Percentiles rank a stretch among this genome's conserved stretches.
phyloP scores from a whole-genome alignment of 441 rosid species.

The Gossypium aridum region DNA sequence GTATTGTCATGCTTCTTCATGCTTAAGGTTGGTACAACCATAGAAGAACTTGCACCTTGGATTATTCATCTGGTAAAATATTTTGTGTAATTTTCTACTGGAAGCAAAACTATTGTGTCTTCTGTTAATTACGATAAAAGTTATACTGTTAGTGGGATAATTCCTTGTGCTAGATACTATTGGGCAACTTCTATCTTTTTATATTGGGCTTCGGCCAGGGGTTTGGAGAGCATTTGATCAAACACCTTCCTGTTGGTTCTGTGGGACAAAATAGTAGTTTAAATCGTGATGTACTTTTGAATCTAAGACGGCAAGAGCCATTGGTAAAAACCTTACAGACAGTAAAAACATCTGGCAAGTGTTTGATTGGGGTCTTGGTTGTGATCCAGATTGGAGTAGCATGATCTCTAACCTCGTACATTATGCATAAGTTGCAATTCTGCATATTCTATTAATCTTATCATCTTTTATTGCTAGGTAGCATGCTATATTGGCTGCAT shows the following conservation, averaged over 20 bases:
- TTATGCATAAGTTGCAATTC: neutral
- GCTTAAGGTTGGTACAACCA: slow-evolving; percentile 58
- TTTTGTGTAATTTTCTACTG: neutral
- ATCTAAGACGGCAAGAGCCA: neutral
- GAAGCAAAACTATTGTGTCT: slow-evolving; percentile 3
- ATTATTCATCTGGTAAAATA: neutral
- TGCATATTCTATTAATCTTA: neutral
- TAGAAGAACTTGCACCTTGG: slow-evolving; percentile 8
- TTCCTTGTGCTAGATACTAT: neutral
- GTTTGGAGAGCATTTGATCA: neutral
- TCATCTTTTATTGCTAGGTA: neutral
- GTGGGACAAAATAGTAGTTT: neutral
- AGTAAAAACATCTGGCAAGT: neutral
- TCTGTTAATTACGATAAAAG: neutral
- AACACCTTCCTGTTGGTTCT: neutral
- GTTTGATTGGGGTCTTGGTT: neutral
- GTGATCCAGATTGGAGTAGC: neutral
- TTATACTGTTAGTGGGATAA: neutral
- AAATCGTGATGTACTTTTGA: neutral
- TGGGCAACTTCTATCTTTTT: neutral
- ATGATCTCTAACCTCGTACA: neutral
- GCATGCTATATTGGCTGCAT: neutral
- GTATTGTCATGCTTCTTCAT: slow-evolving; percentile 77
- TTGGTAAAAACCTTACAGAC: neutral
- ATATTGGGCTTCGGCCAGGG: neutral